These are phyloP conservation scores for Fistulifera solaris DNA, from an alignment of 108 stramenopile species.

Conservation along the genomic window DNA sequence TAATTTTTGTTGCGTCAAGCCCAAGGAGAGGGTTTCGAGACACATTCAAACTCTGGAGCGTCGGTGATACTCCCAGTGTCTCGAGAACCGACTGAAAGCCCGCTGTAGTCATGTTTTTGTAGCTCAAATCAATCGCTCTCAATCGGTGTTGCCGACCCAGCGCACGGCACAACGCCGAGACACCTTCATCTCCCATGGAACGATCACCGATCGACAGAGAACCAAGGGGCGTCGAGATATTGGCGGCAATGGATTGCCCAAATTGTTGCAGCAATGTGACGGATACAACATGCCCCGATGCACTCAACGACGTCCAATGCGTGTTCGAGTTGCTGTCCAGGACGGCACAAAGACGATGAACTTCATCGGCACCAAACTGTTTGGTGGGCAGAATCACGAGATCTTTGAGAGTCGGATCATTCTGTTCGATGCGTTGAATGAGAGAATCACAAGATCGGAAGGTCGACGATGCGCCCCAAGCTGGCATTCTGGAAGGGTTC, in stretches of 20 bases:
- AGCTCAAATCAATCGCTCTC: conserved; percentile 47
- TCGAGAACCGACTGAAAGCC: conserved; percentile 5
- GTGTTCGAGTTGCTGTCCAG: conserved; percentile 38
- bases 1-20: neutral
- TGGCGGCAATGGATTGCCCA: conserved; percentile 33
- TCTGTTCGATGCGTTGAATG: conserved; percentile 47
- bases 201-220: conserved; percentile 54
- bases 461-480: conserved; percentile 3
- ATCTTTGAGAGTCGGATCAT: conserved; percentile 45
- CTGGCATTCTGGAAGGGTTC: neutral
- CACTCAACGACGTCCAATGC: conserved; percentile 42
- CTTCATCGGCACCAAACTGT: conserved; percentile 39
- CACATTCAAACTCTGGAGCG: conserved; percentile 12
- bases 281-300: conserved; percentile 59
- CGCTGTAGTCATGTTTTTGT: conserved; percentile 29
- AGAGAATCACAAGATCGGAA: conserved; percentile 29
- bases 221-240: conserved; percentile 11
- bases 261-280: conserved; percentile 34
- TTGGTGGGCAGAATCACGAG: conserved; percentile 64
- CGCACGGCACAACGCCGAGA: conserved; percentile 43
- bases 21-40: conserved; percentile 1
- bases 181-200: conserved; percentile 57
- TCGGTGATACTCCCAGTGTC: conserved; percentile 14
- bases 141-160: conserved; percentile 25
- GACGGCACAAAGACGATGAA: conserved; percentile 33